Conservation (phyloP, 2,329 filamentous ascomycete species). For the Sporothrix protearum region DNA sequence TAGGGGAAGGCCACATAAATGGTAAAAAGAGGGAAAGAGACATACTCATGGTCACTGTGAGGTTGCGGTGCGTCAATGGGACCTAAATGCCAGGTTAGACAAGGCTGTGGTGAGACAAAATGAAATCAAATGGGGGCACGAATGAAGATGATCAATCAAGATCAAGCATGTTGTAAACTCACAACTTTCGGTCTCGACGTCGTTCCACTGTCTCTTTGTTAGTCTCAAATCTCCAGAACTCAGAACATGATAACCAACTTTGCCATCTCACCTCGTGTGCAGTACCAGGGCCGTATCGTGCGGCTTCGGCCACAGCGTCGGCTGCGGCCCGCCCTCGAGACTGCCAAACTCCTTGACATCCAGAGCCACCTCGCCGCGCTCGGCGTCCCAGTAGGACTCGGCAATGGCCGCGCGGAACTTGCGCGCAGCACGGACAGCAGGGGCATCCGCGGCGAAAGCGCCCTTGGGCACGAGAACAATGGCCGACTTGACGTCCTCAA, state of each 20-base stretch:
- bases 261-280: constrained; percentile 59
- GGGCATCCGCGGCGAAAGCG: constrained; percentile 61
- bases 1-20: constrained; percentile 1
- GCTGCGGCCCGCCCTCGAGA: constrained; percentile 45
- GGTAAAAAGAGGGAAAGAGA: constrained; percentile 12
- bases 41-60: constrained; percentile 74
- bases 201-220: constrained; percentile 56
- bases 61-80: constrained; percentile 75
- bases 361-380: constrained; percentile 62
- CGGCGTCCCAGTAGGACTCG: constrained; percentile 75
- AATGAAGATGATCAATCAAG: not conserved
- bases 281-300: constrained; percentile 78
- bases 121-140: no score
- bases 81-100: constrained; percentile 43
- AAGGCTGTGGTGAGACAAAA: not conserved
- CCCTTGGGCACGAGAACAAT: constrained; percentile 73
- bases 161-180: constrained; percentile 22
- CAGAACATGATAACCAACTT: no score
- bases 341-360: constrained; percentile 75
- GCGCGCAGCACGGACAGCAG: constrained; percentile 71
- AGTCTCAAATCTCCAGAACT: not conserved
- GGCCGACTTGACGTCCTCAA: constrained; percentile 78
- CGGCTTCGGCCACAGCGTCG: constrained; percentile 53
- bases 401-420: constrained; percentile 82
- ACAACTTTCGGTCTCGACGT: constrained; percentile 82